Conservation (phyloP, 106 monocot species). For the Alisma plantagoaquatica region DNA sequence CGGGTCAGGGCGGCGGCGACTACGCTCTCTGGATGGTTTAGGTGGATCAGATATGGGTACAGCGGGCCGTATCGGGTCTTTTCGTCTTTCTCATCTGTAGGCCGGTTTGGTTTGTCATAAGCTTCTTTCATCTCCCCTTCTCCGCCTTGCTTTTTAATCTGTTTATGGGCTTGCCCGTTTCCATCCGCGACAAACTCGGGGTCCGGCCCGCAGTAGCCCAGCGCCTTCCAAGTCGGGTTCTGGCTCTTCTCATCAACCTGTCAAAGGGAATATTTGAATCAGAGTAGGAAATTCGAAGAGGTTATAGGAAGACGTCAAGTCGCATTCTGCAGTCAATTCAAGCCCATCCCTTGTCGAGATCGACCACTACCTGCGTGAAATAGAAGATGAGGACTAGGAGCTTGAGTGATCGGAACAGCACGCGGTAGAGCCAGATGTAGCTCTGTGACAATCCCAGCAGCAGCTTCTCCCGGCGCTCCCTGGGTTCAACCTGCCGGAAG, state of each 20-base stretch:
- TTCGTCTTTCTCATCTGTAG: neutral
- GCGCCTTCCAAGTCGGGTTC: slow-evolving; percentile 1
- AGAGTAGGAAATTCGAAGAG: too few species aligned
- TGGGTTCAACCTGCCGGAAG: slow-evolving; percentile 25
- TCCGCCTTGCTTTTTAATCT: too few species aligned
- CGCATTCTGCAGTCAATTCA: too few species aligned
- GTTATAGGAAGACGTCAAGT: neutral
- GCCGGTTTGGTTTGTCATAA: neutral
- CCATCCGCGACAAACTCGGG: neutral
- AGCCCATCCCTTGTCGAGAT: neutral
- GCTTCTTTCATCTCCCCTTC: too few species aligned
- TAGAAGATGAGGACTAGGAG: slow-evolving; percentile 16
- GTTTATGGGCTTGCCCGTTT: too few species aligned
- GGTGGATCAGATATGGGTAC: neutral
- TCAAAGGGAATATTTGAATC: neutral
- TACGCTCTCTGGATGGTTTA: neutral
- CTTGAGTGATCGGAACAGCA: slow-evolving; percentile 24
- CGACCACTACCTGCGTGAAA: slow-evolving; percentile 38
- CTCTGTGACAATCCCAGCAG: slow-evolving; percentile 19
- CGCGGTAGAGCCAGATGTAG: slow-evolving; percentile 14
- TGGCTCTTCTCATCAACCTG: neutral
- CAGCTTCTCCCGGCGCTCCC: slow-evolving; percentile 40
- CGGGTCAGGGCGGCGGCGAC: neutral
- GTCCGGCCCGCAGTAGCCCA: slow-evolving; percentile 3
- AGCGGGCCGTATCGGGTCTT: neutral